These are phyloP conservation scores for Chlorella sp. DNA, from an alignment of 139 green algal genomes.

Conservation along the genomic window DNA sequence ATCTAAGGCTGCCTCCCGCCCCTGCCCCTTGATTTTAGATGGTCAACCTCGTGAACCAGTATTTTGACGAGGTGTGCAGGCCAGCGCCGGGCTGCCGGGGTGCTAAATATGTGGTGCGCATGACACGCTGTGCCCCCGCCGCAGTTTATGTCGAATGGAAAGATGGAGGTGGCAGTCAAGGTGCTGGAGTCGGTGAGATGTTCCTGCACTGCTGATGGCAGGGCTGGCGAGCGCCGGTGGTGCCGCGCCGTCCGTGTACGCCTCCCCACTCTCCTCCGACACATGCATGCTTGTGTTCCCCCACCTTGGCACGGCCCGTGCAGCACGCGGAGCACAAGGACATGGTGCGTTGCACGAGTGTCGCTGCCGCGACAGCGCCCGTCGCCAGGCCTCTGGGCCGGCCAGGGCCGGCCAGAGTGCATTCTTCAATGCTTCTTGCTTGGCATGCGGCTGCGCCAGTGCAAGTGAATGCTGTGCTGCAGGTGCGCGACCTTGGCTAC, in stretches of 20 bases:
- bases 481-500: conserved; percentile 17
- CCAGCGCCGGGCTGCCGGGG: too few species aligned
- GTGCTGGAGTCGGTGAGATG: conserved; percentile 4
- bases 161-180: background rate
- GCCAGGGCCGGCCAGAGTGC: background rate
- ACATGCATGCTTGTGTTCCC: too few species aligned
- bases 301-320: too few species aligned
- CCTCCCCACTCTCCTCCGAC: too few species aligned
- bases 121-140: too few species aligned
- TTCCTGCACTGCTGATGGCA: too few species aligned
- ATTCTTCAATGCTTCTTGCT: background rate
- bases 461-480: background rate
- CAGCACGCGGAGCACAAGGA: background rate
- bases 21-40: too few species aligned
- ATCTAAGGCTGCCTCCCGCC: background rate
- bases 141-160: conserved; percentile 10
- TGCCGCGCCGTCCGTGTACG: too few species aligned
- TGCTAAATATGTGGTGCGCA: too few species aligned
- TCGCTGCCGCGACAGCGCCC: background rate
- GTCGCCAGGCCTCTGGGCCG: background rate
- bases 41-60: conserved; percentile 13
- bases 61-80: conserved; percentile 10
- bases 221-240: too few species aligned
- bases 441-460: background rate
- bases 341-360: background rate